Base-by-base conservation (phyloP, 331 rosid genomes). In the Pyracantha coccinea region DNA sequence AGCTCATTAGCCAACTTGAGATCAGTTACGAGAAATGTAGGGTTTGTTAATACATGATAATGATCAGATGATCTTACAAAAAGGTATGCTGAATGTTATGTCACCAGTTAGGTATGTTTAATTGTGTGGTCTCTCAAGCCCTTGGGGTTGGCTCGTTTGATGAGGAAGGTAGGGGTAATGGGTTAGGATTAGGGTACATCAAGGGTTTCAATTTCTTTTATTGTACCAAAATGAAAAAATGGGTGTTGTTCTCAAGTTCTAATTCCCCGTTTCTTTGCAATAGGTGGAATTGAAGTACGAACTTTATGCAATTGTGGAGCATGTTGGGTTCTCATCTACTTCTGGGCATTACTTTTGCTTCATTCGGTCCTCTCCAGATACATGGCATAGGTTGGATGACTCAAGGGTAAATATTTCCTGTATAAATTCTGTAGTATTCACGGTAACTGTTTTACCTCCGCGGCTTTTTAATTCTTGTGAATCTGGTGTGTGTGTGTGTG, bases 281-380 rank as follows among this genome's bases (percentile, higher is more conserved):
- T 27, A 95, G 99, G 93, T 68, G 55, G 87, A 79, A 12, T 59
- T 84, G 89, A 85, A 83, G 67, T 94, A 94, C 80, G 88, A 94
- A 57, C 88, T 95, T n/a, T 95, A 90, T 81, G 99, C 96, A 28
- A 79, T 90, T 76, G 89, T 95, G 66, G 97, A 86, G 33, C 99
- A 95, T 75, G 67, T 47, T 78, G 97, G 99, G 28, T 68, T 68
- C 76, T 83, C 97, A 31, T 75, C 91, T 73, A 78, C 87, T 64
- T 89, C 90, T 44, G 97, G 97, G 32, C 99, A 95, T 86, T 95
- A 95, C 81, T 90, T 87, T 68, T 85, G 91, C 85, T 90, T 87
- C 73, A 79, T 95, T 76, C 93, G 97, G 25, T 83, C 97, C 50
- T 83, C 92, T 61, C 91, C 96, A 14, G 89, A 86, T 68, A 75